Evolutionary conservation across 1,139 yeast species (phyloP).

Genomic region (Trichomonascaceae sp.): DNA sequence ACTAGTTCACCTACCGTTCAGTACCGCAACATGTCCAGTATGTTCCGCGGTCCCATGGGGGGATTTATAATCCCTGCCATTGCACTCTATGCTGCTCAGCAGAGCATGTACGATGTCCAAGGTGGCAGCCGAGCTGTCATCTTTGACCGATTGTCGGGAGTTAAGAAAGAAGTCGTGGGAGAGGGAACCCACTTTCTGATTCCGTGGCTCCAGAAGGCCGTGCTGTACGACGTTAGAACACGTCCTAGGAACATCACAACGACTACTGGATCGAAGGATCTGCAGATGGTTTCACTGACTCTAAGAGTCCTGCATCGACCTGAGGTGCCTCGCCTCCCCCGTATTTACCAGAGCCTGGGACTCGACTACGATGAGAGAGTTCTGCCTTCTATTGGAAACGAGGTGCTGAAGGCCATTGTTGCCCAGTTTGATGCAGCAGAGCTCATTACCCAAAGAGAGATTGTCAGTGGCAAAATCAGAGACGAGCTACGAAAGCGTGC

Average conservation of each 20-base stretch:
- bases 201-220: slow-evolving; percentile 93
- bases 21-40: too few species aligned
- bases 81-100: slow-evolving; percentile 16
- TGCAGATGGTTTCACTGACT: slow-evolving; percentile 90
- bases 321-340: slow-evolving; percentile 68
- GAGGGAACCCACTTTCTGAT: slow-evolving; percentile 94
- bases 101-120: slow-evolving; percentile 61
- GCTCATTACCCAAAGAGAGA: slow-evolving; percentile 91
- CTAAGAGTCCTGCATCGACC: slow-evolving; percentile 92
- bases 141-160: slow-evolving; percentile 86
- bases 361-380: slow-evolving; percentile 95
- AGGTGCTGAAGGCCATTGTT: slow-evolving; percentile 85
- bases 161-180: slow-evolving; percentile 71
- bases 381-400: slow-evolving; percentile 93
- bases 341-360: slow-evolving; percentile 81
- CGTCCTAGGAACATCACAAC: slow-evolving; percentile 88
- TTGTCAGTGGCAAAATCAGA: slow-evolving; percentile 81
- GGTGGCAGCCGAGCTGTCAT: slow-evolving; percentile 96
- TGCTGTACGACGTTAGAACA: slow-evolving; percentile 83
- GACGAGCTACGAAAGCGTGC: slow-evolving; percentile 80
- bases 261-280: slow-evolving; percentile 92
- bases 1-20: too few species aligned
- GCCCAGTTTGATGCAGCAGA: slow-evolving; percentile 99
- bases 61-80: slow-evolving; percentile 19
- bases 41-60: background rate